Evolutionary conservation across 257 asterid species (phyloP), one percentile per base, ranked within the genome.

Genomic region (Salvia rosmarinus): DNA sequence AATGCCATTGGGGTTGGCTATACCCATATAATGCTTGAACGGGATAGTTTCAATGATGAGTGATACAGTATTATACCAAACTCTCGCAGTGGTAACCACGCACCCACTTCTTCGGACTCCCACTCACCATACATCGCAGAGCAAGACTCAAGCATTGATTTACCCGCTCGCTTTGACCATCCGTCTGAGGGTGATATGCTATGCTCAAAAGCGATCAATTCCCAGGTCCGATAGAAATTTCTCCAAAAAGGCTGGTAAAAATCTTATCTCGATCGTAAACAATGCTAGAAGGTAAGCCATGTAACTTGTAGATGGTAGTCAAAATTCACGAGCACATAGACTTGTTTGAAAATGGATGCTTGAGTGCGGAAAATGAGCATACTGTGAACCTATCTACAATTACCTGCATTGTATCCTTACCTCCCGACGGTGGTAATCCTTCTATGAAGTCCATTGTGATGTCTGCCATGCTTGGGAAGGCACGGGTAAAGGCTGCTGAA

Each of bases 371-470:
- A n/a, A n/a, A n/a, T n/a, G n/a, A n/a, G n/a, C n/a, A n/a, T n/a
- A n/a, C n/a, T n/a, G n/a, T n/a, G n/a, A n/a, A n/a, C n/a, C n/a
- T n/a, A n/a, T n/a, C n/a, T n/a, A n/a, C n/a, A n/a, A n/a, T n/a
- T n/a, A n/a, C n/a, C n/a, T n/a, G n/a, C 20, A 59, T 32, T 0
- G 13, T 5, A 6, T n/a, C 17, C 5, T 59, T 32, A 0, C 46
- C 46, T 3, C 4, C 6, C 4, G 47, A 32, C 3, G 0, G 1
- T 2, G 66, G 25, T 0, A 59, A 7, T n/a, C 16, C 5, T 2
- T 59, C 46, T 1, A 59, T 59, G 6, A 59, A 59, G 10, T 59
- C 66, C 46, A 59, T 32, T 4, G 66, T 30, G 2, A 59, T 59
- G 25, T 59, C 2, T 5, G 3, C 66, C 46, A 59, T 0, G 12